These are phyloP conservation scores for Arabidopsis lyrata DNA, from an alignment of 441 rosid species.

Conservation along the genomic window DNA sequence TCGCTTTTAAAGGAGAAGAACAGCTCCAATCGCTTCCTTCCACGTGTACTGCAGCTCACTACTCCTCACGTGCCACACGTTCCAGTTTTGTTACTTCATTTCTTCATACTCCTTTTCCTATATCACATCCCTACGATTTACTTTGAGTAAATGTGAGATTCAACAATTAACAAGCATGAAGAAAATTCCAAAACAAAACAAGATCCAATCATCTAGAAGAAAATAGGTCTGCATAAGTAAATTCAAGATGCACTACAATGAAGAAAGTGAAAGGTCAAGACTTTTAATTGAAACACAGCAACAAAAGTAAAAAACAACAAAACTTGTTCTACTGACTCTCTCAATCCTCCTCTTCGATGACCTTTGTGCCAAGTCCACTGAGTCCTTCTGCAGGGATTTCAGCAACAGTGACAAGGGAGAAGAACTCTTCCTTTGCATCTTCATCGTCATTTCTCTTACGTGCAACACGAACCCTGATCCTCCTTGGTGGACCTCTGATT, in stretches of 20 bases:
- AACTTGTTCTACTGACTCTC: constrained; percentile 38
- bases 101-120: too few species aligned
- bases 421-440: constrained; percentile 90
- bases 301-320: constrained; percentile 14
- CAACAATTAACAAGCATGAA: neutral
- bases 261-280: neutral
- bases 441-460: constrained; percentile 92
- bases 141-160: neutral
- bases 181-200: neutral
- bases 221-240: constrained; percentile 33
- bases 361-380: constrained; percentile 76
- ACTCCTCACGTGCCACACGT: too few species aligned
- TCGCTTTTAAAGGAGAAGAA: too few species aligned
- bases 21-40: too few species aligned
- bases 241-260: constrained; percentile 17
- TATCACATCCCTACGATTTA: neutral
- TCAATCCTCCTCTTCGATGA: constrained; percentile 83
- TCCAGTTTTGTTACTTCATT: too few species aligned
- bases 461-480: constrained; percentile 78
- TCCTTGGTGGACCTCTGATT: constrained; percentile 82
- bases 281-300: constrained; percentile 26
- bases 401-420: constrained; percentile 78
- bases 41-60: too few species aligned
- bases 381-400: constrained; percentile 76
- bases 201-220: constrained; percentile 17